Base-by-base conservation (phyloP, 805 yeast species). In the Saccharomycopsis sp. region DNA sequence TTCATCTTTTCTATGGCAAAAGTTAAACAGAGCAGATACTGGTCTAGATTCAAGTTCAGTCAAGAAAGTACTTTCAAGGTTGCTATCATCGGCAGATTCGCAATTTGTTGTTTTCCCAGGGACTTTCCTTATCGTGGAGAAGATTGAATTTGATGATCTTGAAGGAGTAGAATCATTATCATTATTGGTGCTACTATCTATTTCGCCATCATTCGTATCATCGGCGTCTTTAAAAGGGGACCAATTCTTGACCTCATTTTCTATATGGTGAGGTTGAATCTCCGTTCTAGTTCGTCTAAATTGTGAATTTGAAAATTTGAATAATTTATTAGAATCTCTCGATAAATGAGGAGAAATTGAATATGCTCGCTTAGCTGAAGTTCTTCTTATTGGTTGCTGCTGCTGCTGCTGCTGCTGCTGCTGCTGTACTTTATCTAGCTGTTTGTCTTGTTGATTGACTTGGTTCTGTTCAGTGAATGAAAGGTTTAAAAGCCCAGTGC, bases 151-250 rank as follows among this genome's bases (percentile, higher is more conserved):
- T n/a, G 41, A 11, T 8, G 41, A 35, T 27, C 48, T 31, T 7
- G 48, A 39, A 3, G 47, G 47, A 6, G 43, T 38, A 13, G 42
- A 20, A 9, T 32, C 38, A 4, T n/a, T 13, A 13, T 26, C 29
- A 8, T 26, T 8, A 13, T 26, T 26, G 29, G 29, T 9, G 29
- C 13, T 26, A 13, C 29, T 26, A 13, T 8, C 13, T 13, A 26
- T 9, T 4, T 20, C 19, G 41, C 32, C 41, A 24, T 19, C 36
- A 22, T 34, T 37, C 7, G 13, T 16, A 20, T 31, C 37, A 20
- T 42, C 39, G 3, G 27, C 47, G 9, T 46, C 51, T 31, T 47
- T 47, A 37, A 47, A 47, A 3, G 51, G 51, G n/a, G 47, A 44
- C 51, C 51, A 47, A 31, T 47, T 47, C 36, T 37, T 27, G 20